phyloP scores from a whole-genome alignment of 2,329 filamentous ascomycete genomes.

The Microsporum audouinii region DNA sequence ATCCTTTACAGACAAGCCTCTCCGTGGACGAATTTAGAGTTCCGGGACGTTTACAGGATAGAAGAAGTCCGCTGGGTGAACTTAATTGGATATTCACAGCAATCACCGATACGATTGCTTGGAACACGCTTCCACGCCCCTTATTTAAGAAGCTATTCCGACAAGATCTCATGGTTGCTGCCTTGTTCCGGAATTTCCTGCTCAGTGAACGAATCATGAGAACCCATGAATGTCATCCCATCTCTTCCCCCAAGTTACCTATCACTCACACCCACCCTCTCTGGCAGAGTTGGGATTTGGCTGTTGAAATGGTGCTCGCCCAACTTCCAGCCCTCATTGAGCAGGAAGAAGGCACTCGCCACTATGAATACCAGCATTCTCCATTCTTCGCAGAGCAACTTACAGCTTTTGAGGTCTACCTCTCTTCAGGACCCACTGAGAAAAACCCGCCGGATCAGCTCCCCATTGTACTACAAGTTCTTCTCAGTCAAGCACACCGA shows the following conservation, averaged over 20 bases:
- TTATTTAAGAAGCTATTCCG: conserved; percentile 95
- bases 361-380: conserved; percentile 88
- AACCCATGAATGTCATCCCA: conserved; percentile 88
- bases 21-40: conserved; percentile 76
- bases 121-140: conserved; percentile 83
- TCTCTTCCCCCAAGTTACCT: conserved; percentile 82
- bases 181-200: conserved; percentile 89
- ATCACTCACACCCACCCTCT: conserved; percentile 89
- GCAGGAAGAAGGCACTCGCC: conserved; percentile 58
- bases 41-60: conserved; percentile 81
- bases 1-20: conserved; percentile 57
- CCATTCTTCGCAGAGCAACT: conserved; percentile 95
- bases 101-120: conserved; percentile 96
- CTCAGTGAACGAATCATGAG: conserved; percentile 92
- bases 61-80: conserved; percentile 85
- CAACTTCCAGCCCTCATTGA: conserved; percentile 77
- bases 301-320: conserved; percentile 84
- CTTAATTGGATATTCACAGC: conserved; percentile 99
- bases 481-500: conserved; percentile 89
- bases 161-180: conserved; percentile 98
- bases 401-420: conserved; percentile 92
- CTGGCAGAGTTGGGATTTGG: conserved; percentile 96
- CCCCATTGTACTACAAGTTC: conserved; percentile 87
- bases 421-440: conserved; percentile 69
- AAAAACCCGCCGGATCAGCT: conserved; percentile 87